Evolutionary conservation across 1,284 basidiomycete species (phyloP), one percentile per base, ranked within the genome.

Genomic region (Puccinia triticina): DNA sequence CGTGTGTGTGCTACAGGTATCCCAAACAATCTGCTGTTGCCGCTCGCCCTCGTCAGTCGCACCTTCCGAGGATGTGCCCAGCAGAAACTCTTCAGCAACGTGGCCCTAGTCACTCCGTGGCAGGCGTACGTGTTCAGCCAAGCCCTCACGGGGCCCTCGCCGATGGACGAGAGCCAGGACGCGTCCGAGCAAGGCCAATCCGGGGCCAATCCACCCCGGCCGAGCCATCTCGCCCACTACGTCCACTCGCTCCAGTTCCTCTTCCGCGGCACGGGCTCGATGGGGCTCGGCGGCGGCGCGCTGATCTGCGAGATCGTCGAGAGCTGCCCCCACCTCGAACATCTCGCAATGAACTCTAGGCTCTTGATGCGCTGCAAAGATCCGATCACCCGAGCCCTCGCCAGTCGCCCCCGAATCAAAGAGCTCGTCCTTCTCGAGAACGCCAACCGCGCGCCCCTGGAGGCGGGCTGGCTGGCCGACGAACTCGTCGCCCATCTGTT

Each of bases 11-110:
- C 7, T 46, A 7, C 32, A 55, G 72, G 48, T 57, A n/a, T 53
- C 23, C 72, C 72, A 0, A 26, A 1, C 14, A 37, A 74, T 21
- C 46, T 48, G 7, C 29, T 74, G 43, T 40, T 74, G 11, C 72
- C 72, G 1, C 72, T 74, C 34, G 26, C n/a, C 21, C 21, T 74
- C 2, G 72, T 74, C 26, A 74, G 29, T 32, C 72, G 46, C n/a
- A 74, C 32, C 43, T 74, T 74, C n/a, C 48, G 55, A 48, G 46
- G 18, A 40, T 74, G 72, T 53, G 72, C 46, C 18, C 72, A 74
- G 48, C 46, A 74, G 43, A 0, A 21, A 8, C 72, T 74, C 12
- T 74, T 74, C 72, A 55, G 26, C 18, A 53, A 74, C 43, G 72
- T 74, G 55, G 26, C 32, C 10, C 26, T 74, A 26, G 10, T 18